These are phyloP conservation scores for Boletellus ananas DNA, from an alignment of 768 basidiomycete species.

Conservation along the genomic window DNA sequence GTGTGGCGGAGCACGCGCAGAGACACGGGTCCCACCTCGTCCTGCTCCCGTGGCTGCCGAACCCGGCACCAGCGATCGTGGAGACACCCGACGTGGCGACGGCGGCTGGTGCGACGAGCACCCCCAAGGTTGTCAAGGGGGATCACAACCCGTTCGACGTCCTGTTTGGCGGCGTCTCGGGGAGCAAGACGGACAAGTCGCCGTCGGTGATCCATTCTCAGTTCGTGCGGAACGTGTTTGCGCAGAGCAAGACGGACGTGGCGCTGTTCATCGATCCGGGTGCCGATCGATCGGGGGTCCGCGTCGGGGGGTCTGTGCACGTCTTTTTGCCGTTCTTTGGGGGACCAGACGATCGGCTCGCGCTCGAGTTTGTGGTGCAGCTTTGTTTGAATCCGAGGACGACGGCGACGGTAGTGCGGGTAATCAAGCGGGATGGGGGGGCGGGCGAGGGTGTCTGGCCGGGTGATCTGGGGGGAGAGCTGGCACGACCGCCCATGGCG, in stretches of 20 bases:
- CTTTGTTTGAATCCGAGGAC: slow-evolving; percentile 67
- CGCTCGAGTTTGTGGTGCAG: slow-evolving; percentile 80
- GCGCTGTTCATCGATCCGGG: slow-evolving; percentile 78
- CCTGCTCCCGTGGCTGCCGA: slow-evolving; percentile 76
- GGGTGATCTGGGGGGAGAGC: background rate
- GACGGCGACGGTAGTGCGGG: slow-evolving; percentile 69
- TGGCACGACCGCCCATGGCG: slow-evolving; percentile 24
- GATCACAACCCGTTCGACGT: slow-evolving; percentile 67
- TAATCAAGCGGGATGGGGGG: slow-evolving; percentile 47
- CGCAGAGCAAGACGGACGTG: slow-evolving; percentile 67
- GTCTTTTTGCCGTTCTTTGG: slow-evolving; percentile 91
- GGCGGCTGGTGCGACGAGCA: background rate
- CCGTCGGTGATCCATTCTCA: slow-evolving; percentile 66
- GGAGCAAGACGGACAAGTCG: slow-evolving; percentile 34
- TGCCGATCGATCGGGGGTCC: slow-evolving; percentile 22
- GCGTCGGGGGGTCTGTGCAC: slow-evolving; percentile 44
- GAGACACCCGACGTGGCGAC: slow-evolving; percentile 2
- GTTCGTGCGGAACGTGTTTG: slow-evolving; percentile 80
- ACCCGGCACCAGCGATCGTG: slow-evolving; percentile 18
- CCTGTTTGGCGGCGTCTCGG: slow-evolving; percentile 42
- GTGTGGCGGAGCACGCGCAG: slow-evolving; percentile 65
- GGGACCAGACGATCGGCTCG: slow-evolving; percentile 88
- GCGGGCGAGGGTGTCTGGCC: slow-evolving; percentile 1
- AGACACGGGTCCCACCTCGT: slow-evolving; percentile 65
- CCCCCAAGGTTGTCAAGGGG: slow-evolving; percentile 13